Evolutionary conservation across 805 yeast genomes (phyloP).

Genomic region (Nakazawaea populi): DNA sequence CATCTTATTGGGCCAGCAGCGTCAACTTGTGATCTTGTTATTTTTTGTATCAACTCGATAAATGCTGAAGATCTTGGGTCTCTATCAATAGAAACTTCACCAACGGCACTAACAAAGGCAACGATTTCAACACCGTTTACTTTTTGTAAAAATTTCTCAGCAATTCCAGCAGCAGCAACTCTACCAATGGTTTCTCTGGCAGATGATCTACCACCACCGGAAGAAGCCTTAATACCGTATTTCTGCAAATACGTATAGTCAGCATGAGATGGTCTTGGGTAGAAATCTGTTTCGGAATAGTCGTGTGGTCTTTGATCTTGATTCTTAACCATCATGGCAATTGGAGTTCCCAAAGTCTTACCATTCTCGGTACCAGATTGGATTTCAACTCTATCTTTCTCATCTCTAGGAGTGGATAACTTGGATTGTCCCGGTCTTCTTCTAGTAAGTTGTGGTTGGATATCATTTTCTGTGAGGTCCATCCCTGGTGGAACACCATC

Average conservation of each 20-base stretch:
- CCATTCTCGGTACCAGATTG: constrained; percentile 95
- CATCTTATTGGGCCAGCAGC: constrained; percentile 88
- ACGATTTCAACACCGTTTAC: constrained; percentile 87
- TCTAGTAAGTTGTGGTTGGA: constrained; percentile 93
- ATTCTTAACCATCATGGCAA: constrained; percentile 87
- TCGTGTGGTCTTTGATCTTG: constrained; percentile 97
- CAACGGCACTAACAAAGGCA: constrained; percentile 94
- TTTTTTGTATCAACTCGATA: constrained; percentile 58
- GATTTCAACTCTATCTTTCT: constrained; percentile 86
- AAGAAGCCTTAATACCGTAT: constrained; percentile 88
- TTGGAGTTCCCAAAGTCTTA: constrained; percentile 88
- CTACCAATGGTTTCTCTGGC: constrained; percentile 99
- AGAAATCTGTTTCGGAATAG: constrained; percentile 89
- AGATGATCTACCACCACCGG: constrained; percentile 96
- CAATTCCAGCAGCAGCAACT: constrained; percentile 98
- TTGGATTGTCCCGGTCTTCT: constrained; percentile 97
- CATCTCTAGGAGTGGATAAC: constrained; percentile 91
- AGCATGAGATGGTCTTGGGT: constrained; percentile 97
- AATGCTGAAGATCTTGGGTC: constrained; percentile 61
- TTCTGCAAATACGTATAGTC: constrained; percentile 89
- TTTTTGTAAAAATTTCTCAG: constrained; percentile 79
- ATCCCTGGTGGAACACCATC: constrained; percentile 98
- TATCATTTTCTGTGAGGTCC: constrained; percentile 74
- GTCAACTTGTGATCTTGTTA: constrained; percentile 87
- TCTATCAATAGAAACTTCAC: constrained; percentile 71